Evolutionary conservation across 208 protist genomes (phyloP).

Genomic region (Wallacemonas sp.): DNA sequence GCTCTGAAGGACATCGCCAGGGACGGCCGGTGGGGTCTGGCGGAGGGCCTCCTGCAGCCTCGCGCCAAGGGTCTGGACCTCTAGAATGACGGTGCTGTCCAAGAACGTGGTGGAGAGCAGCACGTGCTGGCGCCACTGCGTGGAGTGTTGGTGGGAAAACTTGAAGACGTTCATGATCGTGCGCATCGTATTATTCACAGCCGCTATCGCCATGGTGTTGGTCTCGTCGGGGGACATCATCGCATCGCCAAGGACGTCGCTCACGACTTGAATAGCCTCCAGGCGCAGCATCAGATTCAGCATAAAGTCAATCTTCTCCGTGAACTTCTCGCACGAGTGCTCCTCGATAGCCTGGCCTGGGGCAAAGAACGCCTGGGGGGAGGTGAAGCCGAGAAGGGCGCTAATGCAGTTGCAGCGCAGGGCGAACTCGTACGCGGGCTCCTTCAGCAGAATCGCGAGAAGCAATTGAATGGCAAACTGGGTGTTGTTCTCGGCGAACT

Average conservation of each 20-base stretch:
- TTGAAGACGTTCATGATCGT: constrained; percentile 93
- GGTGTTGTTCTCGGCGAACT: constrained; percentile 89
- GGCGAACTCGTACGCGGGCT: constrained; percentile 88
- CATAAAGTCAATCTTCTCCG: constrained; percentile 89
- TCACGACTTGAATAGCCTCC: constrained; percentile 81
- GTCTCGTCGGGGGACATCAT: constrained; percentile 58
- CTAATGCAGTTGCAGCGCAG: constrained; percentile 91
- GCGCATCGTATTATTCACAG: constrained; percentile 83
- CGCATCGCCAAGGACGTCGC: constrained; percentile 76
- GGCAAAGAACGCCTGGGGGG: constrained; percentile 89
- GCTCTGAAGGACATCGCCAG: constrained; percentile 58
- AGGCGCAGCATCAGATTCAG: constrained; percentile 85
- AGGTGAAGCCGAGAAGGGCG: constrained; percentile 86
- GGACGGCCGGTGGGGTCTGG: constrained; percentile 27
- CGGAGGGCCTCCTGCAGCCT: constrained; percentile 44
- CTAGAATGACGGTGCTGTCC: constrained; percentile 70
- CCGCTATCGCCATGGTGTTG: constrained; percentile 68
- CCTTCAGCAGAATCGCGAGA: constrained; percentile 90
- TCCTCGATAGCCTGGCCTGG: constrained; percentile 62
- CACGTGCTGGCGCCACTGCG: constrained; percentile 90
- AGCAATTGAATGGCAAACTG: constrained; percentile 93
- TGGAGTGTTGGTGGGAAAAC: constrained; percentile 68
- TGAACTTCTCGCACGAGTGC: constrained; percentile 82
- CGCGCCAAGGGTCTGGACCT: constrained; percentile 56
- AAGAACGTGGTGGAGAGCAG: constrained; percentile 85